Percentiles rank a stretch among this genome's conserved stretches.
phyloP scores from a whole-genome alignment of 164 flowering plant species.

The Liquidambar formosana region DNA sequence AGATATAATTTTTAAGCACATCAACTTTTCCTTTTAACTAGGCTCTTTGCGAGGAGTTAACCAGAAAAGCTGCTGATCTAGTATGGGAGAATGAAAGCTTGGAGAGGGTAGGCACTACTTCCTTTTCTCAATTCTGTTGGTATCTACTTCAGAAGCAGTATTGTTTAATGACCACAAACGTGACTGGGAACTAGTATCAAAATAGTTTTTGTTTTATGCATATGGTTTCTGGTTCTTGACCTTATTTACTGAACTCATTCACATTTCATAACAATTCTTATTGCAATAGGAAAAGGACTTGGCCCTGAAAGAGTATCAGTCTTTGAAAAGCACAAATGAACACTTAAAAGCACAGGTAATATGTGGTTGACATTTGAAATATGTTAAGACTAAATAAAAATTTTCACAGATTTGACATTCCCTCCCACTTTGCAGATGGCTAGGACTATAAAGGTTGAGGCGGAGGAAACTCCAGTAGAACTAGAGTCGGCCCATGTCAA shows the following conservation, averaged over 20 bases:
- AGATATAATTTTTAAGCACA: background rate
- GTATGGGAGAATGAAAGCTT: slow-evolving; percentile 61
- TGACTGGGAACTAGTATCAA: background rate
- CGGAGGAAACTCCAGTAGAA: slow-evolving; percentile 30
- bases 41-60: slow-evolving; percentile 80
- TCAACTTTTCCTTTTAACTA: slow-evolving; percentile 15
- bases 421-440: slow-evolving; percentile 41
- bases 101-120: slow-evolving; percentile 51
- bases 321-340: slow-evolving; percentile 53
- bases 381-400: background rate
- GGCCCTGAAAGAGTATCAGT: slow-evolving; percentile 55
- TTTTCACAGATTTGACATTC: slow-evolving; percentile 1
- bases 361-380: background rate
- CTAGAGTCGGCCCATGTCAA: slow-evolving; percentile 18
- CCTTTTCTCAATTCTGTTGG: background rate
- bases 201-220: background rate
- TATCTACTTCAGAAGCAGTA: background rate
- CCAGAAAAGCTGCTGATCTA: slow-evolving; percentile 65
- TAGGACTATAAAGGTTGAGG: slow-evolving; percentile 31
- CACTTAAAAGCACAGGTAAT: slow-evolving; percentile 65
- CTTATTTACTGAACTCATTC: background rate
- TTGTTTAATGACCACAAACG: background rate
- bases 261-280: slow-evolving; percentile 19
- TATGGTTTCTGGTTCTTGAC: background rate
- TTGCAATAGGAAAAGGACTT: slow-evolving; percentile 66